phyloP scores from a whole-genome alignment of 1,284 basidiomycete species.

The Rhodotorula mucilaginosa region DNA sequence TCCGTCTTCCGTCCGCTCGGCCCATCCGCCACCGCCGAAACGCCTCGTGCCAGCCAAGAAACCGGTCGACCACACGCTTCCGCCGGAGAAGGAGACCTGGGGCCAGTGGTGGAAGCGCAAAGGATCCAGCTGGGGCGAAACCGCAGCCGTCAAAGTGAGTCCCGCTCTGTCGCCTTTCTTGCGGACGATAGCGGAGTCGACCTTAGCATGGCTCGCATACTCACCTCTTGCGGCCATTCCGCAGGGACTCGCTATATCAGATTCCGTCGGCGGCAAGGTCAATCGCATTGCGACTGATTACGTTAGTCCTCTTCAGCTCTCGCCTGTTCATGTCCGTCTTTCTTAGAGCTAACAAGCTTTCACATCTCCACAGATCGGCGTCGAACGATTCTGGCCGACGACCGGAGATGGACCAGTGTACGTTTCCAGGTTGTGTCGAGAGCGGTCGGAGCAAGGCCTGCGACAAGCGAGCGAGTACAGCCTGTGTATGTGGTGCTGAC shows the following conservation, averaged over 20 bases:
- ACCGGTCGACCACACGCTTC: conserved; percentile 1
- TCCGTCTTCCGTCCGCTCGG: not conserved
- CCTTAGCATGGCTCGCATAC: no score
- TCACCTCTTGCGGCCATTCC: no score
- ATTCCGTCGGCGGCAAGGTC: conserved; percentile 20
- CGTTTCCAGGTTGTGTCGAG: no score
- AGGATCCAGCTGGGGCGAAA: conserved; percentile 18
- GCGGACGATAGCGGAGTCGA: no score
- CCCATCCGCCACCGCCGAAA: conserved; percentile 28
- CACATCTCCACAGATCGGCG: no score
- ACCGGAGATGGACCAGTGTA: conserved; percentile 53
- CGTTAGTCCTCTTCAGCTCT: no score
- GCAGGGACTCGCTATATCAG: conserved; percentile 28
- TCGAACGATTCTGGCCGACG: conserved; percentile 57
- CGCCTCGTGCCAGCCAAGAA: conserved; percentile 11
- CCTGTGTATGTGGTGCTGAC: no score
- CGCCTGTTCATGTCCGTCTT: no score
- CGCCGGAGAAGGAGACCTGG: conserved; percentile 29
- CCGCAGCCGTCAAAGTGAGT: conserved; percentile 18
- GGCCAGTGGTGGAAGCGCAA: conserved; percentile 24
- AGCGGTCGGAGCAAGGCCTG: no score
- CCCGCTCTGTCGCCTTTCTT: no score
- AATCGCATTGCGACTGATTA: conserved; percentile 16
- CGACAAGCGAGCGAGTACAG: no score
- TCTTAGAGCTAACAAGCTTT: no score